A percentile compares a stretch with the other conserved stretches of the same genome.
These are phyloP conservation scores for Trichoderma koningiopsis DNA, from an alignment of 2,329 filamentous ascomycete genomes.

Conservation along the genomic window DNA sequence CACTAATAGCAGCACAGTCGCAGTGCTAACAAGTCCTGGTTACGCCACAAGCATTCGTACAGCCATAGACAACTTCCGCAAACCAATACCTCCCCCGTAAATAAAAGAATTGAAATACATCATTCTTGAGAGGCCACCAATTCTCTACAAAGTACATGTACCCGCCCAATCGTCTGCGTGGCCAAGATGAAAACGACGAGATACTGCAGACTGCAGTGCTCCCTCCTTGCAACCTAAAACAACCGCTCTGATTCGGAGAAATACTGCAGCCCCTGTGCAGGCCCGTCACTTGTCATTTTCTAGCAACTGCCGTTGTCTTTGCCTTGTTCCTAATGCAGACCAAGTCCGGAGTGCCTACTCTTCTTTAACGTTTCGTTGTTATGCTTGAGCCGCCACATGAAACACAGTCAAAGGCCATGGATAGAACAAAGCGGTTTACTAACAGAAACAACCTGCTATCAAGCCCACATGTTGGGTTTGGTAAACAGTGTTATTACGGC, in stretches of 20 bases:
- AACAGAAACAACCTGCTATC: neutral
- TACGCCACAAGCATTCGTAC: neutral
- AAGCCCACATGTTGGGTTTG: neutral
- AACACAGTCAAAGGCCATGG: neutral
- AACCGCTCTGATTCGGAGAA: neutral
- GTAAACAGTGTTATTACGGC: neutral
- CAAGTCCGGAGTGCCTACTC: neutral
- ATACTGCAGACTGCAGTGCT: neutral
- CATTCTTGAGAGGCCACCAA: neutral
- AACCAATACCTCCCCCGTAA: neutral
- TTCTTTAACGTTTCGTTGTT: slow-evolving; percentile 1
- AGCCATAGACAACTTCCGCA: neutral
- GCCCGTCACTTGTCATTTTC: neutral
- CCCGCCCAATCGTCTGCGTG: neutral
- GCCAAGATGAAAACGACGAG: neutral
- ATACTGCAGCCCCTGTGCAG: neutral
- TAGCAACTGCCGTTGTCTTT: neutral
- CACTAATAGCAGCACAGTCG: neutral
- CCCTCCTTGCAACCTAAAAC: neutral
- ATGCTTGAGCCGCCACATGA: neutral
- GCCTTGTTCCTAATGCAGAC: neutral
- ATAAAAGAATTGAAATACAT: neutral
- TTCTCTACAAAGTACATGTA: neutral
- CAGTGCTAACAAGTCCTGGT: neutral
- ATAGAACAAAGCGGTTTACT: neutral